Evolutionary conservation across 768 basidiomycete species (phyloP).

Genomic region (Auriculariales sp.): DNA sequence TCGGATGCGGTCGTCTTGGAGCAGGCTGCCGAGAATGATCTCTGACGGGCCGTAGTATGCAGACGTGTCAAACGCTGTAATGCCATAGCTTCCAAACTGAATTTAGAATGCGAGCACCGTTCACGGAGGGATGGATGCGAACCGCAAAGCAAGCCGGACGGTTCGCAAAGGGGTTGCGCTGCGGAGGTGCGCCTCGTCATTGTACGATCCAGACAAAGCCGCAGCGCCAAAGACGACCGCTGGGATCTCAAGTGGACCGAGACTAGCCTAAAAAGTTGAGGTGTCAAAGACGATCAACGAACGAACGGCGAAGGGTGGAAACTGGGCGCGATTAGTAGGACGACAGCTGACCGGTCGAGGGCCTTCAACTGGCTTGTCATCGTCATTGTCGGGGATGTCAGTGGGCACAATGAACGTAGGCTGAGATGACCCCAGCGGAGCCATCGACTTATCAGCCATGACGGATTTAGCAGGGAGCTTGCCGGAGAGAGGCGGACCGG

Average conservation of each 20-base stretch:
- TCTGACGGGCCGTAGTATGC: slow-evolving; percentile 74
- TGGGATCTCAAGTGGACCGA: slow-evolving; percentile 23
- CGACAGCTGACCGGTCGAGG: slow-evolving; percentile 20
- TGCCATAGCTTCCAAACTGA: slow-evolving; percentile 48
- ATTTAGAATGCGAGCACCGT: not conserved
- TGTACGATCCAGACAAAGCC: slow-evolving; percentile 53
- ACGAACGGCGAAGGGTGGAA: too few species aligned
- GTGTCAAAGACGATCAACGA: too few species aligned
- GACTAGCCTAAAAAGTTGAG: slow-evolving; percentile 15
- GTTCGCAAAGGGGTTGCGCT: slow-evolving; percentile 47
- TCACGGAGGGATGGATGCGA: slow-evolving; percentile 10
- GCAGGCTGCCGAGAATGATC: slow-evolving; percentile 52
- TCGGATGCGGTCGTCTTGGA: slow-evolving; percentile 32
- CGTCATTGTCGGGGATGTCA: slow-evolving; percentile 25
- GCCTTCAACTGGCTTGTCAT: slow-evolving; percentile 24
- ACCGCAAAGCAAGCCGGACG: slow-evolving; percentile 67
- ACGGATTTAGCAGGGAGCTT: too few species aligned
- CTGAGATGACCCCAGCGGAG: slow-evolving; percentile 26
- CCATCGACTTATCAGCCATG: slow-evolving; percentile 3
- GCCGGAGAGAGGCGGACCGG: too few species aligned
- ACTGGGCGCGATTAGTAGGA: too few species aligned
- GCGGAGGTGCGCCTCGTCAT: slow-evolving; percentile 39
- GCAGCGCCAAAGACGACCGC: slow-evolving; percentile 60
- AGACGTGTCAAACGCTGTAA: slow-evolving; percentile 69
- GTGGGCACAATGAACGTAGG: slow-evolving; percentile 18